These are phyloP conservation scores for Aspergillus felis DNA, from an alignment of 2,329 filamentous ascomycete species.

Conservation along the genomic window DNA sequence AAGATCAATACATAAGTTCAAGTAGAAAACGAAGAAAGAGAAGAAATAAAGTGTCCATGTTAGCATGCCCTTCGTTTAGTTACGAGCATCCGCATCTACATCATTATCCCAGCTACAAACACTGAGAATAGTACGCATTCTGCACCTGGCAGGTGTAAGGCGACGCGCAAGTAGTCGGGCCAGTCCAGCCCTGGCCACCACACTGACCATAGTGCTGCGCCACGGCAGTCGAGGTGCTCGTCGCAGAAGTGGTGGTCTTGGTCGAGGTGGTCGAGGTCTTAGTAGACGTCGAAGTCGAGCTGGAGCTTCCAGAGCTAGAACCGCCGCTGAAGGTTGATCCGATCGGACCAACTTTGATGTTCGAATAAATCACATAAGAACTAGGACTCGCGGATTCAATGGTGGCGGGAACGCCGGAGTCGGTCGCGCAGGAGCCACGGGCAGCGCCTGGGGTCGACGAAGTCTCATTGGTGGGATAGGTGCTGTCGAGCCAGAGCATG, in stretches of 20 bases:
- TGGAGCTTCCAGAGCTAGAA: conserved; percentile 2
- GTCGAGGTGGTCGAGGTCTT: conserved; percentile 10
- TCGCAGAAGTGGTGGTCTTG: conserved; percentile 4
- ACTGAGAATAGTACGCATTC: conserved; percentile 39
- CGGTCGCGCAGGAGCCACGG: conserved; percentile 53
- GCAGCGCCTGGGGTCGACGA: conserved; percentile 45
- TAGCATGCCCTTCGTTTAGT: no score
- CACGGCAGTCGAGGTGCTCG: conserved; percentile 6
- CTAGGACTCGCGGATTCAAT: conserved; percentile 48
- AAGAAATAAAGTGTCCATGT: no score
- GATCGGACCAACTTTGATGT: conserved; percentile 58
- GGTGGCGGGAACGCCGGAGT: conserved; percentile 50
- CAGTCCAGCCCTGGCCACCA: conserved; percentile 33
- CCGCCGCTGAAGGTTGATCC: conserved; percentile 46
- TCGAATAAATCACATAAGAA: conserved; percentile 55
- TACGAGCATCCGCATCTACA: no score
- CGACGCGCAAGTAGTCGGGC: conserved; percentile 30
- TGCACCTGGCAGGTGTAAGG: conserved; percentile 30
- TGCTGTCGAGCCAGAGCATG: conserved; percentile 73
- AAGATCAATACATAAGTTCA: no score
- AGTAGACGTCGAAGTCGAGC: conserved; percentile 4
- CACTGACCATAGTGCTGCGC: conserved; percentile 28
- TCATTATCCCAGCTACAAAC: conserved; percentile 19
- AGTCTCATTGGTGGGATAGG: conserved; percentile 51
- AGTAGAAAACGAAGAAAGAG: no score